Evolutionary conservation across 371 early-diverging fungal genomes (phyloP).

Genomic region (Mucor velutinosus): DNA sequence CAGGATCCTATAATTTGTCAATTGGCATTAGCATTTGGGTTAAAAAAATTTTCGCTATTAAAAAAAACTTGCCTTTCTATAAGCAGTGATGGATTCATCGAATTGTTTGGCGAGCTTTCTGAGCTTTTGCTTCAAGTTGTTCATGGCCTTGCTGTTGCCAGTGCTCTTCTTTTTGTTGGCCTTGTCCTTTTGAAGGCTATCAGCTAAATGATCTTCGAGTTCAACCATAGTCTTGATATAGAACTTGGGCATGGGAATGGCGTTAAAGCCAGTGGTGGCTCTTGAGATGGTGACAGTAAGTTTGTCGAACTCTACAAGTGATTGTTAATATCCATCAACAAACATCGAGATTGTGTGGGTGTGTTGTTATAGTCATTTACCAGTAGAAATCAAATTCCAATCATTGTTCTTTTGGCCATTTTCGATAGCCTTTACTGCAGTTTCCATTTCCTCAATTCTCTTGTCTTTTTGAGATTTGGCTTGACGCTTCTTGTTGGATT

Average conservation of each 20-base stretch:
- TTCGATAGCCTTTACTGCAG: conserved; percentile 63
- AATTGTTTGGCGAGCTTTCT: conserved; percentile 84
- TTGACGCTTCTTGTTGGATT: conserved; percentile 72
- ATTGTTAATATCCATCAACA: background rate
- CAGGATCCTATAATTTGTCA: conserved; percentile 34
- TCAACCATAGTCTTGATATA: conserved; percentile 78
- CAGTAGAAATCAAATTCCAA: conserved; percentile 84
- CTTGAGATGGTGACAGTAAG: conserved; percentile 76
- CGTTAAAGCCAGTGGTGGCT: conserved; percentile 67
- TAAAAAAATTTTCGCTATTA: background rate
- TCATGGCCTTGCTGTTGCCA: conserved; percentile 81
- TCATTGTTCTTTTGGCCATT: conserved; percentile 87
- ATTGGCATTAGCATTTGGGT: background rate
- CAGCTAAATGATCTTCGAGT: conserved; percentile 75
- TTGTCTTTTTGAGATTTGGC: conserved; percentile 88
- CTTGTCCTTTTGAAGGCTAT: conserved; percentile 55
- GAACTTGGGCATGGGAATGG: conserved; percentile 71
- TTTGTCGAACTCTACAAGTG: conserved; percentile 81
- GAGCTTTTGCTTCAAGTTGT: conserved; percentile 89
- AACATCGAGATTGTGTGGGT: conserved; percentile 1
- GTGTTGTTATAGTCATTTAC: conserved; percentile 40
- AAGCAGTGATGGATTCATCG: conserved; percentile 74
- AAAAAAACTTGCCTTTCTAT: conserved; percentile 55
- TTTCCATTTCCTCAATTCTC: conserved; percentile 71
- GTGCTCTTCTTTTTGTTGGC: conserved; percentile 84